Conservation (phyloP, 495 filamentous ascomycete genomes). For the Halenospora varia region DNA sequence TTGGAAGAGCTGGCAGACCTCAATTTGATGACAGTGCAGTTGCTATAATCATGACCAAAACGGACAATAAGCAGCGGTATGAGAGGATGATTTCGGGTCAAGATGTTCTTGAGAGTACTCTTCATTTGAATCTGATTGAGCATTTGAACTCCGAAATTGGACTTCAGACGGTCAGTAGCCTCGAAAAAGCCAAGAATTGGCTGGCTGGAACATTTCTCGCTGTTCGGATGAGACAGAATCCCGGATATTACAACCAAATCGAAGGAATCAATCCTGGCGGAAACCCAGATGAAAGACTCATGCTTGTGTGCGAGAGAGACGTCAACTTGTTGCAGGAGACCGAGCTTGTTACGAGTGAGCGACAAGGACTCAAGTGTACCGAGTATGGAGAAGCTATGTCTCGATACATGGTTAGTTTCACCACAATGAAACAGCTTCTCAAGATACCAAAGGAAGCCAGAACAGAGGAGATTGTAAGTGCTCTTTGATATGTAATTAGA, state of each 20-base stretch:
- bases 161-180: conserved; percentile 69
- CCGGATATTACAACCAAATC: conserved; percentile 66
- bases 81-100: conserved; percentile 80
- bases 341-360: conserved; percentile 50
- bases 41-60: conserved; percentile 82
- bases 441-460: conserved; percentile 55
- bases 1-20: conserved; percentile 87
- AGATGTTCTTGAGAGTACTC: conserved; percentile 79
- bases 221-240: conserved; percentile 77
- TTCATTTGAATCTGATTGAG: conserved; percentile 86
- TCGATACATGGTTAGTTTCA: conserved; percentile 84
- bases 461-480: conserved; percentile 70
- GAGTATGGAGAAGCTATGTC: conserved; percentile 89
- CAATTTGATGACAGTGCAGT: conserved; percentile 86
- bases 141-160: conserved; percentile 94
- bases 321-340: conserved; percentile 63
- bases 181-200: conserved; percentile 75
- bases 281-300: conserved; percentile 64
- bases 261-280: conserved; percentile 37
- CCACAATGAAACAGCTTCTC: conserved; percentile 79
- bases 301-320: conserved; percentile 77
- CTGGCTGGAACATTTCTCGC: conserved; percentile 83
- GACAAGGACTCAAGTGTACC: conserved; percentile 55
- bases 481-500: neutral
- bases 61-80: conserved; percentile 64